phyloP scores from a whole-genome alignment of 202 grass and related monocot species.

The Brachypodium distachyon region DNA sequence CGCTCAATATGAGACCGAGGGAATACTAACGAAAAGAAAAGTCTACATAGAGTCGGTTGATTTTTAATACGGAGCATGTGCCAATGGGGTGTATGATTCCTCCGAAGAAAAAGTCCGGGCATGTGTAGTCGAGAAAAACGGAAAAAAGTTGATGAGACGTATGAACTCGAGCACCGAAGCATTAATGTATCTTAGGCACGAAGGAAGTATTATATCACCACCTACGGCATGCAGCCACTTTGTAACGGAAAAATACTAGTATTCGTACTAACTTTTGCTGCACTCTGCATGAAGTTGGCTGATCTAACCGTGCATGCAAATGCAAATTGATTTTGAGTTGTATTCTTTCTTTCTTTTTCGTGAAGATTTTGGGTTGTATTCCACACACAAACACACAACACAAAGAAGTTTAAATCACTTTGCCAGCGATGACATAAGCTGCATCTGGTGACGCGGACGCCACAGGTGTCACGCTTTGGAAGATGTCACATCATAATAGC shows the following conservation, averaged over 20 bases:
- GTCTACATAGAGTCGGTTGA: too few species aligned
- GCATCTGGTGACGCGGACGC: neutral
- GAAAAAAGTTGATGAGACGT: neutral
- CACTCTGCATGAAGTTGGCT: neutral
- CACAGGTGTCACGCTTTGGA: neutral
- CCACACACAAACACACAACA: too few species aligned
- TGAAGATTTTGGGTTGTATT: too few species aligned
- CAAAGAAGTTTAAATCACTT: neutral
- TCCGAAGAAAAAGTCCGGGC: neutral
- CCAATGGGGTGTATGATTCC: too few species aligned
- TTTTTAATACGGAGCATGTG: too few species aligned
- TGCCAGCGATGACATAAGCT: neutral
- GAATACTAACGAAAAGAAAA: too few species aligned
- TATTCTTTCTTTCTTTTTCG: neutral
- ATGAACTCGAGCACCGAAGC: neutral
- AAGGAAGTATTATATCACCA: neutral
- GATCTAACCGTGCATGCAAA: neutral
- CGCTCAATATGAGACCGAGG: too few species aligned
- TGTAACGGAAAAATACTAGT: neutral
- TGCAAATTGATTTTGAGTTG: neutral
- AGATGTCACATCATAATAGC: neutral
- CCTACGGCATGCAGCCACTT: neutral
- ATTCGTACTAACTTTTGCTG: too few species aligned
- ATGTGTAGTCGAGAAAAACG: neutral
- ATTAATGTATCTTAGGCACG: conserved; percentile 9